These are phyloP conservation scores for Boletus insuetus DNA, from an alignment of 768 basidiomycete genomes.

Conservation along the genomic window DNA sequence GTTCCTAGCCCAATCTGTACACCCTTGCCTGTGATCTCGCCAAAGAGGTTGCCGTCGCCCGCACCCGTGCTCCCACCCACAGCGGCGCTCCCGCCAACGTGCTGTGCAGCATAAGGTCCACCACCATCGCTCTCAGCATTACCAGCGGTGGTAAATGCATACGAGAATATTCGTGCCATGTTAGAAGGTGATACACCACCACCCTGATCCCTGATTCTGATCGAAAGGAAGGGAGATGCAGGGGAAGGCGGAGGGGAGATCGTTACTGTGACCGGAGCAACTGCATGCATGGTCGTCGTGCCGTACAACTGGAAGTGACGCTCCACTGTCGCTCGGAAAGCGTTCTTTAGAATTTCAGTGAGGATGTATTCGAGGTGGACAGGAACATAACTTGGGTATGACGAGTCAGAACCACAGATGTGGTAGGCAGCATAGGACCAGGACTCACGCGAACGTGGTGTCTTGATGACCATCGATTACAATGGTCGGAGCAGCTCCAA, in stretches of 20 bases:
- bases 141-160: conserved; percentile 87
- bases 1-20: conserved; percentile 83
- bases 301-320: conserved; percentile 50
- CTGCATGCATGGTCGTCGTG: conserved; percentile 28
- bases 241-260: conserved; percentile 53
- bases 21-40: conserved; percentile 75
- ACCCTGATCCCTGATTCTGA: conserved; percentile 82
- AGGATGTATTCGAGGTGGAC: conserved; percentile 90
- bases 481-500: conserved; percentile 67
- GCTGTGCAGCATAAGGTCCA: conserved; percentile 77
- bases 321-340: conserved; percentile 87
- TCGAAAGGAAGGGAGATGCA: conserved; percentile 55
- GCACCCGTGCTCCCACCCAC: conserved; percentile 42
- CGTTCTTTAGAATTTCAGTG: conserved; percentile 88
- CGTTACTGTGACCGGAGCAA: conserved; percentile 71
- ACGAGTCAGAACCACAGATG: conserved; percentile 11
- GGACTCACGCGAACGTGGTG: conserved; percentile 74
- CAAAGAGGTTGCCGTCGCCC: conserved; percentile 59
- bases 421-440: background rate
- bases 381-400: conserved; percentile 65
- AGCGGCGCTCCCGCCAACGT: conserved; percentile 69
- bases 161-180: conserved; percentile 81
- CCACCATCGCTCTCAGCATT: conserved; percentile 46
- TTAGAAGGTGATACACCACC: conserved; percentile 77
- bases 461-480: conserved; percentile 68